phyloP scores from a whole-genome alignment of 768 basidiomycete genomes.

The Rickenella mellea region DNA sequence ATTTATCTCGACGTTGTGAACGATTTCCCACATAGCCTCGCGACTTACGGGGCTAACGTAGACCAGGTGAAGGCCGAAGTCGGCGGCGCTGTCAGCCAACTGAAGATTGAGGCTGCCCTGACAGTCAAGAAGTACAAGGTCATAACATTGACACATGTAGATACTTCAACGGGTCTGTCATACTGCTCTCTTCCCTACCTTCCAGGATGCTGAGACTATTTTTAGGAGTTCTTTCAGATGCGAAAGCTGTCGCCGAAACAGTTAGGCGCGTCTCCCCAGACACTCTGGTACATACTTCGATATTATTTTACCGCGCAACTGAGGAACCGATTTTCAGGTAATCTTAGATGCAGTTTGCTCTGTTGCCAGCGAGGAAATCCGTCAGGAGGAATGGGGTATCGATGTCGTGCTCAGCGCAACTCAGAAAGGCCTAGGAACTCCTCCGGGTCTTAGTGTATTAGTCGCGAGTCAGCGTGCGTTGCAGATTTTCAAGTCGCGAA shows the following conservation, averaged over 20 bases:
- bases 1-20: not conserved
- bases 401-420: slow-evolving; percentile 82
- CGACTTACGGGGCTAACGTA: slow-evolving; percentile 83
- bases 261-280: slow-evolving; percentile 75
- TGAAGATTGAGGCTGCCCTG: slow-evolving; percentile 60
- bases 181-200: not conserved
- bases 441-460: slow-evolving; percentile 86
- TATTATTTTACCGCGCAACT: slow-evolving; percentile 5
- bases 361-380: slow-evolving; percentile 92
- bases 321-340: slow-evolving; percentile 32
- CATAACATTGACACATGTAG: slow-evolving; percentile 91
- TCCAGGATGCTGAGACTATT: slow-evolving; percentile 1
- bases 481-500: slow-evolving; percentile 54
- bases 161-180: slow-evolving; percentile 73
- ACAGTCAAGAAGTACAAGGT: slow-evolving; percentile 77
- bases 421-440: slow-evolving; percentile 89
- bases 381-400: slow-evolving; percentile 86
- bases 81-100: slow-evolving; percentile 59
- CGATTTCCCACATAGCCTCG: slow-evolving; percentile 39
- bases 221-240: slow-evolving; percentile 76
- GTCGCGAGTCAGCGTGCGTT: slow-evolving; percentile 68
- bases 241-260: slow-evolving; percentile 62
- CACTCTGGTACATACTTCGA: slow-evolving; percentile 47
- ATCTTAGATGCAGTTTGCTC: slow-evolving; percentile 93
- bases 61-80: slow-evolving; percentile 76